Evolutionary conservation across 192 early-diverging fungal species (phyloP), one percentile per base, ranked within the genome.

Genomic region (Thamnidium elegans): DNA sequence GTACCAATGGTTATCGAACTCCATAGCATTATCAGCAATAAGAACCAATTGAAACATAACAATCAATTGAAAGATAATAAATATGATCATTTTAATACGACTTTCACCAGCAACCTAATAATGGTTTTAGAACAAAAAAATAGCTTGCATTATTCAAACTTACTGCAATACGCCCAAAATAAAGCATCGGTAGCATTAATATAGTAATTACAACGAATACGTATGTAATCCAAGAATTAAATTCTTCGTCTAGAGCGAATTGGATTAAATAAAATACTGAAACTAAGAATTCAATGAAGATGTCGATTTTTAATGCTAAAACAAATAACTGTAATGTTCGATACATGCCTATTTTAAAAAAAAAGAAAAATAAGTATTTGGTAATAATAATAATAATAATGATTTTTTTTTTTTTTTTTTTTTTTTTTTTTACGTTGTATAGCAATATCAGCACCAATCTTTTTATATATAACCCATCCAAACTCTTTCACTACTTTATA

Each of bases 401-500:
- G n/a, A n/a, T n/a, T n/a, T n/a, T n/a, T n/a, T n/a, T n/a, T n/a
- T n/a, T n/a, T n/a, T n/a, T n/a, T n/a, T n/a, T n/a, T n/a, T n/a
- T n/a, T n/a, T n/a, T n/a, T n/a, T n/a, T 17, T 79, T 77, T 68
- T 65, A 71, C 74, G 64, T 68, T 81, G 77, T 51, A 85, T 85
- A 14, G 67, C 63, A 32, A 84, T 69, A 39, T 84, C 79, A 21
- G 84, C 84, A 7, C 86, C 84, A 67, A 89, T 86, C 72, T 84
- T 84, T 58, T 86, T 86, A 74, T 82, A 85, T 51, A 84, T 81
- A 50, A 71, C 82, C 84, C 86, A 87, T 17, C 74, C 74, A 68
- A 76, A 60, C 15, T 71, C 58, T 15, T 26, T 32, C 3, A 59
- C 58, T 8, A 76, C 43, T 30, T 67, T 54, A 43, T 65, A 71